Conservation (phyloP, 2,329 filamentous ascomycete species). For the Exophiala sp. region DNA sequence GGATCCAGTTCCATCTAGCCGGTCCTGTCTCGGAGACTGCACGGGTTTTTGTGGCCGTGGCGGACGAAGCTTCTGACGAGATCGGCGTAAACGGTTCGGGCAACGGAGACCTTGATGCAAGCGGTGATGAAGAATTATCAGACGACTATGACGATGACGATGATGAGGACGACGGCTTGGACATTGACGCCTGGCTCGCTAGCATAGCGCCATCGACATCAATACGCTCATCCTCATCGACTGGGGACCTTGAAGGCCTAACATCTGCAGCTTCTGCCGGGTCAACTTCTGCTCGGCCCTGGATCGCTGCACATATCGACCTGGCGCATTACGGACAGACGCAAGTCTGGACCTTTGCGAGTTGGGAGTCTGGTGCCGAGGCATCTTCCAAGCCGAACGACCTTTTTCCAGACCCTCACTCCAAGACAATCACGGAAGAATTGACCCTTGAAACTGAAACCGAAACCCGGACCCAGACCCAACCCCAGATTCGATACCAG, state of each 20-base stretch:
- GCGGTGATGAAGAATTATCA: too few relatives aligned
- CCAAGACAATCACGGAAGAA: too few relatives aligned
- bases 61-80: too few relatives aligned
- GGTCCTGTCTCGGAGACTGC: slow-evolving; percentile 33
- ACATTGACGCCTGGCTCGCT: neutral
- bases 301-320: slow-evolving; percentile 40
- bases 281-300: slow-evolving; percentile 18
- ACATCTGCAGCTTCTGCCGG: neutral
- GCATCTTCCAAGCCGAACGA: neutral
- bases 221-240: too few relatives aligned
- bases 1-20: slow-evolving; percentile 36
- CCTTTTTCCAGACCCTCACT: too few relatives aligned
- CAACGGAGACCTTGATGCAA: too few relatives aligned
- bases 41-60: slow-evolving; percentile 16
- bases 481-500: too few relatives aligned
- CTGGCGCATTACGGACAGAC: slow-evolving; percentile 37
- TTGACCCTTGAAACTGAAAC: too few relatives aligned
- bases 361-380: slow-evolving; percentile 32
- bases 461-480: neutral
- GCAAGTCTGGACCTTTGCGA: slow-evolving; percentile 40
- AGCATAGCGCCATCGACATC: neutral
- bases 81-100: too few relatives aligned
- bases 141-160: neutral
- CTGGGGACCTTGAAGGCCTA: too few relatives aligned
- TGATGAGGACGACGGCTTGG: neutral